Evolutionary conservation across 2,329 filamentous ascomycete species (phyloP).

Genomic region (Akanthomyces muscarius): DNA sequence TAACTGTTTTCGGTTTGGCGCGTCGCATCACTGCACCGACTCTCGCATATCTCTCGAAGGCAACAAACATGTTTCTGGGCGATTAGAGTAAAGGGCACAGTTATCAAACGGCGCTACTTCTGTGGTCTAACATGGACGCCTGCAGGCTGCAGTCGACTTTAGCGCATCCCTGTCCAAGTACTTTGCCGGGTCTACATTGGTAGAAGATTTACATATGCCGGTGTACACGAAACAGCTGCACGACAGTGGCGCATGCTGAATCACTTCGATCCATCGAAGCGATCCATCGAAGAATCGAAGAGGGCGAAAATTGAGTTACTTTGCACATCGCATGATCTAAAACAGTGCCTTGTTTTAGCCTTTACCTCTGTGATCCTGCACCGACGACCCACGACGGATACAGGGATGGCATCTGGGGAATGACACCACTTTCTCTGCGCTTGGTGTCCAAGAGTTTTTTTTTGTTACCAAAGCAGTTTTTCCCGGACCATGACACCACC

Average conservation of each 20-base stretch:
- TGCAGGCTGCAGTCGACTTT: neutral
- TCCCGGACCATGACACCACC: neutral
- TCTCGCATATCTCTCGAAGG: neutral
- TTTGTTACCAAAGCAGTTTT: neutral
- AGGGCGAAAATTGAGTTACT: neutral
- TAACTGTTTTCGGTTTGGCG: neutral
- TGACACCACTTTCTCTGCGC: neutral
- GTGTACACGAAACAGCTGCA: conserved; percentile 7
- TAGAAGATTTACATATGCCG: neutral
- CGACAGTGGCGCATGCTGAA: neutral
- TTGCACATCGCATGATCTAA: neutral
- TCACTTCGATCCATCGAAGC: neutral
- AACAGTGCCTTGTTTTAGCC: conserved; percentile 6
- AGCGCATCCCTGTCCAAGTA: neutral
- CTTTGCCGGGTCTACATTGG: neutral
- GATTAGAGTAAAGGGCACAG: neutral
- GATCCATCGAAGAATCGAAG: neutral
- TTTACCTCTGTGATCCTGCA: neutral
- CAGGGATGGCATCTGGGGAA: neutral
- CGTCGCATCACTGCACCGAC: neutral
- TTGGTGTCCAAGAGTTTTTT: neutral
- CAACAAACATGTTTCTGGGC: neutral
- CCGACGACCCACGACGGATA: neutral
- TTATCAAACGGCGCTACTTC: neutral
- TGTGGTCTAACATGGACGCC: conserved; percentile 2